Evolutionary conservation across 1,284 basidiomycete species (phyloP), one percentile per base, ranked within the genome.

Genomic region (Golubevia pallescens): DNA sequence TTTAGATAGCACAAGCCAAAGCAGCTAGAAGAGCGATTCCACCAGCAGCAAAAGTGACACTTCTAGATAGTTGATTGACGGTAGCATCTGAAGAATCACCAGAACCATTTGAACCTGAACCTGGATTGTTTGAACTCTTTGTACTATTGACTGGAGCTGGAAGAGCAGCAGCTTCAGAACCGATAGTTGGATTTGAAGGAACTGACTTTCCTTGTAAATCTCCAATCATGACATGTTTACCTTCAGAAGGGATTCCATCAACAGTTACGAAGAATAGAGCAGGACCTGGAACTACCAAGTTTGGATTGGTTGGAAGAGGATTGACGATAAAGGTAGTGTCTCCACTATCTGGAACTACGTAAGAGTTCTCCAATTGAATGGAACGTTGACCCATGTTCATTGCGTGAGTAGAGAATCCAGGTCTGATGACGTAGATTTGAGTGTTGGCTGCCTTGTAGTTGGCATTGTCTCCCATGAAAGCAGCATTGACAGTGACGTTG

Each of bases 331-430:
- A 84, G 20, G 61, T 69, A 52, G 80, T 80, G 24, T 68, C 72
- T 8, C 77, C 80, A 63, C 81, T 77, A 55, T 73, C 68, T 61
- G 80, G 76, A 58, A 84, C 82, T 1, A 66, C 71, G 68, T 76
- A 84, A 32, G 79, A 75, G 69, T 76, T 67, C 53, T 77, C 77
- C 23, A 84, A 75, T 68, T 80, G 74, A 51, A 80, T 67, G 51
- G 78, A 78, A 56, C 82, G 77, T 63, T 81, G 80, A 59, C 77
- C 79, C 80, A 81, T 80, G 74, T 80, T 81, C 80, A 82, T 81
- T 60, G 77, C 80, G 73, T 82, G 80, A 6, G 80, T 82, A 14
- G 80, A 81, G 71, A 81, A 82, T 55, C 80, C 80, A 34, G 80
- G 68, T 56, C 80, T 73, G 56, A 82, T 79, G 61, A 82, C 67